Conservation (phyloP, 768 basidiomycete species). For the Fomitopsis pulvina region DNA sequence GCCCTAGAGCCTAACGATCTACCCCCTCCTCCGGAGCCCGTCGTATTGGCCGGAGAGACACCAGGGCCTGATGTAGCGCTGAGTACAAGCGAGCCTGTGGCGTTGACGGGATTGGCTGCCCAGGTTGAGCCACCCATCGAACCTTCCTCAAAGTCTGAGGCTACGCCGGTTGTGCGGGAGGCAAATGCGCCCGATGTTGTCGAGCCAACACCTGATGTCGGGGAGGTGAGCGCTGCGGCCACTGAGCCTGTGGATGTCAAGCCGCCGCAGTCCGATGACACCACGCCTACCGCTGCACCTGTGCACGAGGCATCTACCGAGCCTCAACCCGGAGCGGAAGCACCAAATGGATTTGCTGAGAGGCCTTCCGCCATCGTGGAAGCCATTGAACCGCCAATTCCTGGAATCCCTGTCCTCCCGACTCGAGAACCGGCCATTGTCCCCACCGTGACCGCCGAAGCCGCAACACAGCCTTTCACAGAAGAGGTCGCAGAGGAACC, state of each 20-base stretch:
- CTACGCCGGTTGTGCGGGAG: neutral
- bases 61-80: conserved; percentile 23
- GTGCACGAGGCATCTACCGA: neutral
- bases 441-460: too few species aligned
- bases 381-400: neutral
- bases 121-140: neutral
- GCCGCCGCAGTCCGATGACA: neutral
- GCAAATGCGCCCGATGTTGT: neutral
- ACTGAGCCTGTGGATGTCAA: neutral
- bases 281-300: neutral
- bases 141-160: neutral
- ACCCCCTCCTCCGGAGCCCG: conserved; percentile 24
- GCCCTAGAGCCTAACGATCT: conserved; percentile 9
- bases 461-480: too few species aligned
- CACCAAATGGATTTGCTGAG: neutral
- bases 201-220: neutral
- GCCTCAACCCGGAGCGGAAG: neutral
- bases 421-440: neutral
- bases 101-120: conserved; percentile 12
- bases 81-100: conserved; percentile 24
- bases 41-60: conserved; percentile 24
- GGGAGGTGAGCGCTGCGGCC: neutral
- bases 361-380: neutral
- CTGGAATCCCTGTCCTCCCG: too few species aligned
- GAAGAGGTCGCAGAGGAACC: too few species aligned